A percentile compares a stretch with the other conserved stretches of the same genome.
phyloP scores from a whole-genome alignment of 1,284 basidiomycete species.

The Violaceomyces palustris region DNA sequence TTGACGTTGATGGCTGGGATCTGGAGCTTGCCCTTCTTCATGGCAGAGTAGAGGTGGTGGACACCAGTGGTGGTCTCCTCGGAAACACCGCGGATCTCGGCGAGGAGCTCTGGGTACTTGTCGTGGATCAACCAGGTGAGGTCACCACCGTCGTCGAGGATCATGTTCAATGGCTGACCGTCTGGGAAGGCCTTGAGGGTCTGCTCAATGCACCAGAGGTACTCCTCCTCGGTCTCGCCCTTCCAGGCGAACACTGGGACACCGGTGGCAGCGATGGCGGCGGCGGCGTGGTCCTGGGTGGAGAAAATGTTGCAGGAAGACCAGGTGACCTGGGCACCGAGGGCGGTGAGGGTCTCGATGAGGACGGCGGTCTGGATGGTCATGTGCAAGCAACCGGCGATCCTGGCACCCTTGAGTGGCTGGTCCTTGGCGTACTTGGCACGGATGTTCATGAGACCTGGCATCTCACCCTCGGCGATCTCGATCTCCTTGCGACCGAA shows the following conservation, averaged over 20 bases:
- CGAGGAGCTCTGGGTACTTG: slow-evolving; percentile 58
- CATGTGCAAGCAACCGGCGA: slow-evolving; percentile 72
- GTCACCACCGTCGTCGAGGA: slow-evolving; percentile 98
- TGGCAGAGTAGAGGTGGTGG: slow-evolving; percentile 96
- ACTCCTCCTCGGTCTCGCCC: slow-evolving; percentile 99
- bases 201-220: slow-evolving; percentile 91
- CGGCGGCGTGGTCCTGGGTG: slow-evolving; percentile 94
- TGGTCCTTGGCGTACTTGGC: slow-evolving; percentile 70
- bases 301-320: slow-evolving; percentile 99
- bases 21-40: slow-evolving; percentile 92
- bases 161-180: slow-evolving; percentile 91
- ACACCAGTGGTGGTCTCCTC: slow-evolving; percentile 99
- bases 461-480: slow-evolving; percentile 69
- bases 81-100: slow-evolving; percentile 70
- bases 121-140: slow-evolving; percentile 91
- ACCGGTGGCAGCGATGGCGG: slow-evolving; percentile 95
- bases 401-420: slow-evolving; percentile 90
- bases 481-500: slow-evolving; percentile 97
- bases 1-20: slow-evolving; percentile 96
- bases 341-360: slow-evolving; percentile 64
- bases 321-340: slow-evolving; percentile 98
- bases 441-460: slow-evolving; percentile 50
- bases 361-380: slow-evolving; percentile 74
- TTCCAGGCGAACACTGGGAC: slow-evolving; percentile 99
- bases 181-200: slow-evolving; percentile 73